These are phyloP conservation scores for Solanum aculeatissimum DNA, from an alignment of 305 asterid species.

Conservation along the genomic window DNA sequence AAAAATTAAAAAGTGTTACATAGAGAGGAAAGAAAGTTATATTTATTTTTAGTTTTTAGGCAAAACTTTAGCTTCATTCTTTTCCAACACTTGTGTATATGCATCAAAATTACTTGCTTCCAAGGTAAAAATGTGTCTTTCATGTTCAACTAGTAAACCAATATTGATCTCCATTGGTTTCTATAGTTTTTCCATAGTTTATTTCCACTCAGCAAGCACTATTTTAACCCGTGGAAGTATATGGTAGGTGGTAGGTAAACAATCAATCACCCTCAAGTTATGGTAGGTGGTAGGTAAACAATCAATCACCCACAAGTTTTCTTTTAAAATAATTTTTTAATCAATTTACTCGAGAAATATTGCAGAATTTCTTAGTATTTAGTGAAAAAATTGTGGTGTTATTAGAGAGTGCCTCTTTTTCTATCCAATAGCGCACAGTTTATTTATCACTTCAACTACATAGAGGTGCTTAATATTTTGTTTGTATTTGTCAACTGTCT, in stretches of 20 bases:
- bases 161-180: neutral
- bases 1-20: no score
- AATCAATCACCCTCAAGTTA: neutral
- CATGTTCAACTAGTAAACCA: neutral
- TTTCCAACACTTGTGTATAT: neutral
- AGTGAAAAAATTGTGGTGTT: no score
- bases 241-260: neutral
- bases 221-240: constrained; percentile 2
- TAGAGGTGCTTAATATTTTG: neutral
- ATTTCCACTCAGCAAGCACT: neutral
- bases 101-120: neutral
- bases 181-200: no score
- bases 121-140: neutral
- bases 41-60: neutral
- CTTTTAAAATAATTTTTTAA: neutral
- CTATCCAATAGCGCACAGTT: neutral
- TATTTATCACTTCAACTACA: neutral
- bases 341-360: neutral
- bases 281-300: neutral
- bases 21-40: no score
- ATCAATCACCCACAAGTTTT: neutral
- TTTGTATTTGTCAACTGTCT: neutral
- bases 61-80: neutral
- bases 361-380: neutral
- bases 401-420: neutral